A percentile compares a stretch with the other conserved stretches of the same genome.
Conservation (phyloP, 768 basidiomycete genomes). For the Pholiota conissans region DNA sequence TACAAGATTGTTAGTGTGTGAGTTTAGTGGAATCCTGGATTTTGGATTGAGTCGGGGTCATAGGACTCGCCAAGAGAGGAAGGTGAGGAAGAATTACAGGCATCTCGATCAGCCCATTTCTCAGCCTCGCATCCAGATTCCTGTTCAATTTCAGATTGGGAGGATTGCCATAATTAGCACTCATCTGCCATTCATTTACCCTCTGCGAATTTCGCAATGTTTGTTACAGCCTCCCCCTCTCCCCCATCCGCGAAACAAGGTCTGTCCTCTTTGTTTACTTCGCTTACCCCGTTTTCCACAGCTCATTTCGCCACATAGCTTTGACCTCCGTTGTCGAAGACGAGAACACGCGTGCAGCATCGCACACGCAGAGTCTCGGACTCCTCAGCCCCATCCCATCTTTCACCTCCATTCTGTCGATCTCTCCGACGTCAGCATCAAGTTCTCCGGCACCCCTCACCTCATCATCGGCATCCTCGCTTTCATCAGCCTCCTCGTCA, state of each 20-base stretch:
- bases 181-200: not conserved
- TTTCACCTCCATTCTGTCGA: not conserved
- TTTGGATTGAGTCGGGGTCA: not conserved
- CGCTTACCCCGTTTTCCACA: not conserved
- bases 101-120: conserved; percentile 1
- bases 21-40: not conserved
- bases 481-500: not conserved
- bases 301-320: not conserved
- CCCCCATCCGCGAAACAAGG: not conserved
- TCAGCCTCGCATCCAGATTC: not conserved
- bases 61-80: not conserved
- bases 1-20: not conserved
- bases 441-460: not conserved
- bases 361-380: conserved; percentile 18
- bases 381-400: conserved; percentile 18
- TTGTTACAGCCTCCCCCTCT: not conserved
- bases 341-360: not conserved
- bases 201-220: not conserved
- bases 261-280: not conserved
- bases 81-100: not conserved
- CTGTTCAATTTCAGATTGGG: not conserved
- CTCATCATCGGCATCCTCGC: not conserved
- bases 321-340: conserved; percentile 6
- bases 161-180: not conserved
- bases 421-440: not conserved